A percentile compares a stretch with the other conserved stretches of the same genome.
Conservation (phyloP, 1,284 basidiomycete genomes). For the Apiotrichum gamsii region DNA sequence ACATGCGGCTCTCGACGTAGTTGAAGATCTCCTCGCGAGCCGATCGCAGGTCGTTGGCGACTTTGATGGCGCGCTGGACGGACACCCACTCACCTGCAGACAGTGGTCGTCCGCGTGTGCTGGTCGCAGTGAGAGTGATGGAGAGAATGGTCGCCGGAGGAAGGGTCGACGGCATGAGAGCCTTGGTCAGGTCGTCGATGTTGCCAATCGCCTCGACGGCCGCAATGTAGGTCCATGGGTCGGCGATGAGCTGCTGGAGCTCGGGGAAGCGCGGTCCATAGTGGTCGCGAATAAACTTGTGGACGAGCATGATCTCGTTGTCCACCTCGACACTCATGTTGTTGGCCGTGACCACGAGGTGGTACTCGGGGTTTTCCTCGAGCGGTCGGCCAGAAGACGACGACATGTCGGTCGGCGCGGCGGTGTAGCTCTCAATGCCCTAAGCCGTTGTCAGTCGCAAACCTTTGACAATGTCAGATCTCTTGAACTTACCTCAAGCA, state of each 20-base stretch:
- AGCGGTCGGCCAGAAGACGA: conserved; percentile 58
- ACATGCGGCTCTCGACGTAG: conserved; percentile 99
- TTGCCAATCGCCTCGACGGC: conserved; percentile 87
- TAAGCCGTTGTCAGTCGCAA: conserved; percentile 42
- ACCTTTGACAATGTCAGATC: not conserved
- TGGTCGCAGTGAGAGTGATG: conserved; percentile 91
- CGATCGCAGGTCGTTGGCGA: conserved; percentile 79
- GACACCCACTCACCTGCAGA: conserved; percentile 67
- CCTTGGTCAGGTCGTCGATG: conserved; percentile 74
- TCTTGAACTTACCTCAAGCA: conserved; percentile 66
- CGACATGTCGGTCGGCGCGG: conserved; percentile 67
- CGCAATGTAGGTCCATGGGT: conserved; percentile 86
- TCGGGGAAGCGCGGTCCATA: conserved; percentile 95
- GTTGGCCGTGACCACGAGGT: conserved; percentile 93
- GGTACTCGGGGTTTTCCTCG: conserved; percentile 92
- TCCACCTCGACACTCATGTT: conserved; percentile 98
- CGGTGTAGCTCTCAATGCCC: conserved; percentile 83
- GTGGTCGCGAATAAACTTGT: conserved; percentile 99
- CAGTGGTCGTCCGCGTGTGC: conserved; percentile 72
- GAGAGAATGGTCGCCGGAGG: conserved; percentile 93
- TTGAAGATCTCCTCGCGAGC: conserved; percentile 92
- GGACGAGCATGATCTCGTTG: conserved; percentile 93
- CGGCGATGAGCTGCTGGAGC: conserved; percentile 86
- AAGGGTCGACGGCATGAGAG: conserved; percentile 69
- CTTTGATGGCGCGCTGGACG: conserved; percentile 75